Evolutionary conservation across 108 stramenopile species (phyloP).

Genomic region (Nannochloropsis salina): DNA sequence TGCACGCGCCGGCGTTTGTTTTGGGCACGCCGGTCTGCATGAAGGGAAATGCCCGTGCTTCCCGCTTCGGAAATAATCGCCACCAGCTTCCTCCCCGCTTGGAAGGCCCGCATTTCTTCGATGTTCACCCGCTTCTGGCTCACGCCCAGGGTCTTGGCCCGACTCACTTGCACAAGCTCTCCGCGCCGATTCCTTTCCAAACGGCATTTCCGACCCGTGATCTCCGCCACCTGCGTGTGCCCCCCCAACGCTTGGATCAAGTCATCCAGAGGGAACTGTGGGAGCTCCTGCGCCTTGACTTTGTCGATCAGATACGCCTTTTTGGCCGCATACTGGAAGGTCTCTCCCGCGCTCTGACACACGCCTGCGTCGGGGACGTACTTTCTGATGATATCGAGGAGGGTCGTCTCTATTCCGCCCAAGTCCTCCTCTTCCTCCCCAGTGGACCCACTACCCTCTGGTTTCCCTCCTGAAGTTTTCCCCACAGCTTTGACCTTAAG

Average conservation of each 20-base stretch:
- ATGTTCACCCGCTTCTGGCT: constrained; percentile 52
- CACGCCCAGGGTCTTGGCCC: constrained; percentile 14
- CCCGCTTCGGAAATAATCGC: constrained; percentile 73
- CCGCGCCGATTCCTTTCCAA: neutral
- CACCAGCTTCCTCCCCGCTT: constrained; percentile 60
- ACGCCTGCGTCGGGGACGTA: neutral
- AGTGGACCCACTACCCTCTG: neutral
- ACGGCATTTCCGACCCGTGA: constrained; percentile 61
- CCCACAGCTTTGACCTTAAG: neutral
- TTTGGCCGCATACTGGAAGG: neutral
- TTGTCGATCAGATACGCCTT: neutral
- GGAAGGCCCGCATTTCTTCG: constrained; percentile 55
- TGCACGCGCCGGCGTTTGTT: constrained; percentile 61
- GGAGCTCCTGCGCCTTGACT: constrained; percentile 34
- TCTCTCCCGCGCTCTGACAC: neutral
- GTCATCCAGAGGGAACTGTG: constrained; percentile 63
- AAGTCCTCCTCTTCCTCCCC: constrained; percentile 4
- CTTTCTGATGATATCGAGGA: neutral
- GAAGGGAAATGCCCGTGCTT: constrained; percentile 63
- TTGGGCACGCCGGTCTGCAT: constrained; percentile 50
- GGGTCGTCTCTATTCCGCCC: neutral
- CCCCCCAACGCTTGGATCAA: constrained; percentile 63
- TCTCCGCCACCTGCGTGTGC: constrained; percentile 56
- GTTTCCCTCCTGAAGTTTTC: neutral
- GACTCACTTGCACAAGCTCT: constrained; percentile 47